phyloP scores from a whole-genome alignment of 768 basidiomycete species.

The Naganishia kalamii region DNA sequence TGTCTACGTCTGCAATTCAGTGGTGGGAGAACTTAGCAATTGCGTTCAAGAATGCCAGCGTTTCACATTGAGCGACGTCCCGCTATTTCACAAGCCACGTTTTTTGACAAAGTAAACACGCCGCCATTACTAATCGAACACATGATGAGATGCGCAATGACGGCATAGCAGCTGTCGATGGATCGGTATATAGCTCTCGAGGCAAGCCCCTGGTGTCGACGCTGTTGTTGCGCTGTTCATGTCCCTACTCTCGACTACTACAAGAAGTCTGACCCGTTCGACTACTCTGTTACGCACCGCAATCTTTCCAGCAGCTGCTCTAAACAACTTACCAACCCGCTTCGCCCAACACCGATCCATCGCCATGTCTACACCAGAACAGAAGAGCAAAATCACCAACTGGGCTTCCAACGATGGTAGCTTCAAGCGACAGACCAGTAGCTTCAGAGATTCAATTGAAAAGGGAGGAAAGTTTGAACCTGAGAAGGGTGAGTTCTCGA shows the following conservation, averaged over 20 bases:
- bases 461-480: constrained; percentile 62
- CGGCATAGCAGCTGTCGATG: not conserved
- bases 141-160: not conserved
- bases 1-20: not conserved
- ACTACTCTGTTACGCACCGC: not conserved
- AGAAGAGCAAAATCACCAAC: constrained; percentile 51
- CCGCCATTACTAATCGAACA: not conserved
- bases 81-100: not conserved
- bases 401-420: constrained; percentile 58
- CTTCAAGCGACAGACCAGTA: constrained; percentile 57
- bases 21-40: not conserved
- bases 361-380: constrained; percentile 17
- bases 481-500: constrained; percentile 60
- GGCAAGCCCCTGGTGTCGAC: too few species aligned
- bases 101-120: constrained; percentile 9
- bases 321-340: not conserved
- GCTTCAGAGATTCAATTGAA: constrained; percentile 57
- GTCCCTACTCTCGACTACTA: not conserved
- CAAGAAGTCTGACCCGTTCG: not conserved
- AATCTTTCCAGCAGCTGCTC: not conserved
- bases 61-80: not conserved
- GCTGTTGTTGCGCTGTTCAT: not conserved
- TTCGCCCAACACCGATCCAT: not conserved
- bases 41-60: not conserved
- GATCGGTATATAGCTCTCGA: too few species aligned